Base-by-base conservation (phyloP, 805 yeast genomes). In the Suhomyces emberorum region DNA sequence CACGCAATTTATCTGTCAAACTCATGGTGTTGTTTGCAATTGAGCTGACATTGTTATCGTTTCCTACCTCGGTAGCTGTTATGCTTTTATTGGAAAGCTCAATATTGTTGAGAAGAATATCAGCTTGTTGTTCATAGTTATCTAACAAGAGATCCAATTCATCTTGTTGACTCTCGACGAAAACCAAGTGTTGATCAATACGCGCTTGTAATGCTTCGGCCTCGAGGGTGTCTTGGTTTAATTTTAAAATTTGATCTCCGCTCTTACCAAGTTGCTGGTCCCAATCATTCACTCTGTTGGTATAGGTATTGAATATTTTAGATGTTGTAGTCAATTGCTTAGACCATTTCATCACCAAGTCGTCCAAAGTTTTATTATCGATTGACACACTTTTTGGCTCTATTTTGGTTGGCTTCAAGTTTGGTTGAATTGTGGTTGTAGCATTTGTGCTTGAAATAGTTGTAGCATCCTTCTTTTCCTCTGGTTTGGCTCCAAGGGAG, bases 271-370 rank as follows among this genome's bases (percentile, higher is more conserved):
- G 69, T 12, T 81, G 77, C 44, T 77, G 75, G 58, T 93, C 98
- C 97, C 98, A 93, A 35, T 74, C 72, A 43, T 82, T 79, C 15
- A 91, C 79, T 41, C 82, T 83, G 16, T 70, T 66, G 7, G 96
- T 80, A 55, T 87, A 91, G 9, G 70, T 61, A 40, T 81, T 82
- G 62, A 89, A 93, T 24, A 85, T 81, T 17, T 74, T 71, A 2
- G 91, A 76, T 0, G 93, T 79, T 10, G 76, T 72, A 2, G 91
- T 70, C 41, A 93, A 63, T 47, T 93, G 95, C 38, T 79, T 78
- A 0, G 97, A 84, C 98, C 98, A 93, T 60, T 84, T 88, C 10
- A 88, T 77, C 28, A 93, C 84, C 47, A 93, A 72, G 56, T 93
- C 98, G 52, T 93, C 98, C 53, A 93, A 68, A 1, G 96, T 88